A percentile compares a stretch with the other conserved stretches of the same genome.
Conservation (phyloP, 2,329 filamentous ascomycete genomes). For the Chaetomium globosum region DNA sequence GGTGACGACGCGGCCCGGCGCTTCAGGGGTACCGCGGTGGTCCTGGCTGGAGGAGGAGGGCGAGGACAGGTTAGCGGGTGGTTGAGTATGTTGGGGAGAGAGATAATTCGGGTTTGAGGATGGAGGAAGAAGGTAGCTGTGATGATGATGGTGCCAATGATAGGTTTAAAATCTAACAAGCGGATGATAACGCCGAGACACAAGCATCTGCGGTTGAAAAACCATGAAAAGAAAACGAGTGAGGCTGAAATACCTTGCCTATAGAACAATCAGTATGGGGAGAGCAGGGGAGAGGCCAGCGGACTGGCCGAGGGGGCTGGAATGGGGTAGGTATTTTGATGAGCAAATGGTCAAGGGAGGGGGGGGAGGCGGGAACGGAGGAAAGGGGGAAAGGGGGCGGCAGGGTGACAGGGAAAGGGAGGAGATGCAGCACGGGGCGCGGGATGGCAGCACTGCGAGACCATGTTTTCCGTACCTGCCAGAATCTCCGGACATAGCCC, state of each 20-base stretch:
- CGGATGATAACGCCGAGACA: neutral
- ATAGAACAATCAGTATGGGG: conserved; percentile 30
- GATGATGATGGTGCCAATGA: neutral
- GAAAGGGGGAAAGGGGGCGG: neutral
- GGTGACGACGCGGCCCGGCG: conserved; percentile 89
- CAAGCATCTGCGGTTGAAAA: neutral
- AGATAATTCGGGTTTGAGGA: neutral
- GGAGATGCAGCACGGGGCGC: conserved; percentile 1
- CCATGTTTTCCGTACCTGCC: conserved; percentile 69
- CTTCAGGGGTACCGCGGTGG: conserved; percentile 86
- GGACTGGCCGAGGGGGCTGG: neutral
- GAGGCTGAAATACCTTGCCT: conserved; percentile 39
- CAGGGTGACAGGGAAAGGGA: neutral
- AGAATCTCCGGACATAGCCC: conserved; percentile 93
- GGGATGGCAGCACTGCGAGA: conserved; percentile 14
- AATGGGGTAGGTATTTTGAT: neutral
- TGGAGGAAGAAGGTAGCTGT: neutral
- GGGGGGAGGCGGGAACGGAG: neutral
- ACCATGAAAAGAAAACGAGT: neutral
- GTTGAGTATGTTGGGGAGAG: neutral
- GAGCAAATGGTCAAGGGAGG: neutral
- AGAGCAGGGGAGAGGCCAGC: conserved; percentile 3
- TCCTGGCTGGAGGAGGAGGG: conserved; percentile 67
- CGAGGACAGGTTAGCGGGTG: conserved; percentile 5
- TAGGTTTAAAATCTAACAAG: neutral